phyloP scores from a whole-genome alignment of 2,329 filamentous ascomycete genomes.

The Aspergillus eucalypticola region DNA sequence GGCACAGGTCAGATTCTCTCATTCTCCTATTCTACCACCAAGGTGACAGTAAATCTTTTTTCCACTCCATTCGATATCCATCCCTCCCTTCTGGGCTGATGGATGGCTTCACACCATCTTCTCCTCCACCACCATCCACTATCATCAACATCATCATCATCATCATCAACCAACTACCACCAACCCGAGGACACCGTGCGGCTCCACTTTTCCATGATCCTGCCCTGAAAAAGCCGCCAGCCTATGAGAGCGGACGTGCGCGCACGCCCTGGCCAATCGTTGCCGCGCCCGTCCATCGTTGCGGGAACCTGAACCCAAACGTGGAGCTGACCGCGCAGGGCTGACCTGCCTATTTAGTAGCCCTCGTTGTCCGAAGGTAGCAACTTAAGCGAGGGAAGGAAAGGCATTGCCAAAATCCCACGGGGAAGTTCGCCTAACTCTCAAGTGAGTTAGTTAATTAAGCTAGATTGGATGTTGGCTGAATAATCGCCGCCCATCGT shows the following conservation, averaged over 20 bases:
- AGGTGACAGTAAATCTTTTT: too few species aligned
- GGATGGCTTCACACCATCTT: constrained; percentile 1
- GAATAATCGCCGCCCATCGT: not conserved
- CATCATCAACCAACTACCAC: too few species aligned
- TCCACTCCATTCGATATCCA: too few species aligned
- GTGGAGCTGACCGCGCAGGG: constrained; percentile 6
- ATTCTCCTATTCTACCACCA: too few species aligned
- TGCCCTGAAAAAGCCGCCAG: not conserved
- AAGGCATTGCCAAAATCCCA: constrained; percentile 5
- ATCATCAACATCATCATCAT: too few species aligned
- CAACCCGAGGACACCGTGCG: constrained; percentile 1
- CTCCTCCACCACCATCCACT: not conserved
- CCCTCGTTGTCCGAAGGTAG: not conserved
- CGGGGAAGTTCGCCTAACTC: constrained; percentile 8
- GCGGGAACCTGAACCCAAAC: not conserved
- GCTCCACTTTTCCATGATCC: not conserved
- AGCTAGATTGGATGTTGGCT: not conserved
- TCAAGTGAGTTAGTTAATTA: not conserved
- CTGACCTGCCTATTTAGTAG: constrained; percentile 5
- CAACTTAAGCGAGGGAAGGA: constrained; percentile 9
- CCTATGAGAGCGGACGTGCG: not conserved
- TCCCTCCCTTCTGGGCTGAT: too few species aligned
- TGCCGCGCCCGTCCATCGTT: not conserved
- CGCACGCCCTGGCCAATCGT: not conserved
- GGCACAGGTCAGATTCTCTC: too few species aligned